Conservation (phyloP, 208 protist genomes). For the Leishmania aethiopica region DNA sequence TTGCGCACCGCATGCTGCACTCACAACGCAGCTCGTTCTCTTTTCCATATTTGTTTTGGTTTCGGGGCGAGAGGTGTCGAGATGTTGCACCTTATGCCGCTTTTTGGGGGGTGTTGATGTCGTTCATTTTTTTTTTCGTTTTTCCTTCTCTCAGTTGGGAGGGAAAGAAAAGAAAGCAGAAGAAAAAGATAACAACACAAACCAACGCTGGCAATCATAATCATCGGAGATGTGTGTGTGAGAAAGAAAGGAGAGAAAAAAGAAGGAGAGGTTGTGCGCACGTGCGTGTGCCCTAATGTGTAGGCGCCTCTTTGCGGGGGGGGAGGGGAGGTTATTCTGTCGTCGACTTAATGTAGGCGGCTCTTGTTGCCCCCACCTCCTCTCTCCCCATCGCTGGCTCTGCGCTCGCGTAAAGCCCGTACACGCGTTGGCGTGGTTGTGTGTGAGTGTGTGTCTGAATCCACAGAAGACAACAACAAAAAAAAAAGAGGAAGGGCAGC, state of each 20-base stretch:
- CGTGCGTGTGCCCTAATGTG: not conserved
- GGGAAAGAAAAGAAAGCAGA: not conserved
- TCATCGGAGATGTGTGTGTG: not conserved
- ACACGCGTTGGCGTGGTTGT: not conserved
- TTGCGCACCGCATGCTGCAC: not conserved
- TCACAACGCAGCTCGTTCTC: not conserved
- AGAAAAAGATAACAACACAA: not conserved
- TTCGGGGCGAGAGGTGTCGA: not conserved
- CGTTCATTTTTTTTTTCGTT: not conserved
- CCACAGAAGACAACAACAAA: not conserved
- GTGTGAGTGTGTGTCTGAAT: not conserved
- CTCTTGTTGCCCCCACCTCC: not conserved
- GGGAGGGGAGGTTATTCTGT: not conserved
- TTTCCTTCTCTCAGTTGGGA: not conserved
- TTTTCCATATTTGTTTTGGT: not conserved
- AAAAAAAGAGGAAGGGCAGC: not conserved
- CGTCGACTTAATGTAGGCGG: not conserved
- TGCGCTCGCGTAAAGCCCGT: not conserved
- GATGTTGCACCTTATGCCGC: not conserved
- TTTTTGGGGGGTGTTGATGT: not conserved
- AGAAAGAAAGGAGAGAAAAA: not conserved
- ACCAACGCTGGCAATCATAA: not conserved
- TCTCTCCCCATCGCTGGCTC: not conserved
- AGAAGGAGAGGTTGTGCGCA: not conserved
- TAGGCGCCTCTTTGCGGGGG: not conserved